phyloP scores from a whole-genome alignment of 2,329 filamentous ascomycete species.

The Coccinonectria pachysandricola region DNA sequence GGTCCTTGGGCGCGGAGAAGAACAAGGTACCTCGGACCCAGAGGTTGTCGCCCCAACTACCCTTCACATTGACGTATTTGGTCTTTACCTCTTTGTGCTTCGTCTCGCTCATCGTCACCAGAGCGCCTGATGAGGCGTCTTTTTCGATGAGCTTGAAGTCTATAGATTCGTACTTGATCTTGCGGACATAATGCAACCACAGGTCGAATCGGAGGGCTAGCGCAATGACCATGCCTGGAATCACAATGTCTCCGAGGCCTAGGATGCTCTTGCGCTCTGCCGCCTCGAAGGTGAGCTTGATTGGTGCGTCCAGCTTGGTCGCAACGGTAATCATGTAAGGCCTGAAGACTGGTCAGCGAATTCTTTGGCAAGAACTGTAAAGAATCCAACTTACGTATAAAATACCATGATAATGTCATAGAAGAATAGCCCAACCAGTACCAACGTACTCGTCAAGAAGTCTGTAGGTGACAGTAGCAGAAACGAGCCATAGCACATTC shows the following conservation, averaged over 20 bases:
- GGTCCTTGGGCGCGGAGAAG: slow-evolving; percentile 11
- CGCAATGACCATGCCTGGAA: slow-evolving; percentile 84
- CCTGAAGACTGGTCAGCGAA: too few species aligned
- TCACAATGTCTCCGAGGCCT: slow-evolving; percentile 84
- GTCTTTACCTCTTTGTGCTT: slow-evolving; percentile 40
- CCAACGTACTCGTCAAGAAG: slow-evolving; percentile 68
- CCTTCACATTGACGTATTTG: slow-evolving; percentile 49
- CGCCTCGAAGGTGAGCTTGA: slow-evolving; percentile 71
- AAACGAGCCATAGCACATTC: slow-evolving; percentile 74
- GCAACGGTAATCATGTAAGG: slow-evolving; percentile 83
- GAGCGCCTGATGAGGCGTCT: slow-evolving; percentile 22
- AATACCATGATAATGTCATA: slow-evolving; percentile 95
- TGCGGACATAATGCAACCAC: slow-evolving; percentile 67
- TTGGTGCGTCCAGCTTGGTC: slow-evolving; percentile 79
- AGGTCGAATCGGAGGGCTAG: slow-evolving; percentile 87
- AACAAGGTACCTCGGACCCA: slow-evolving; percentile 47
- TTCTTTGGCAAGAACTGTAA: neutral
- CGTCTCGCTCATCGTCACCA: slow-evolving; percentile 25
- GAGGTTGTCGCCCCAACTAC: slow-evolving; percentile 73
- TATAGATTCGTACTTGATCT: slow-evolving; percentile 40
- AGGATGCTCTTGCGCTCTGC: slow-evolving; percentile 70
- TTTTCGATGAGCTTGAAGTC: slow-evolving; percentile 25
- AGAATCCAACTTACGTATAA: slow-evolving; percentile 51
- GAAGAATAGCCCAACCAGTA: slow-evolving; percentile 73
- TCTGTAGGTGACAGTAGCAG: slow-evolving; percentile 82